Evolutionary conservation across 2,329 filamentous ascomycete species (phyloP).

Genomic region (Scedosporium apiospermum): DNA sequence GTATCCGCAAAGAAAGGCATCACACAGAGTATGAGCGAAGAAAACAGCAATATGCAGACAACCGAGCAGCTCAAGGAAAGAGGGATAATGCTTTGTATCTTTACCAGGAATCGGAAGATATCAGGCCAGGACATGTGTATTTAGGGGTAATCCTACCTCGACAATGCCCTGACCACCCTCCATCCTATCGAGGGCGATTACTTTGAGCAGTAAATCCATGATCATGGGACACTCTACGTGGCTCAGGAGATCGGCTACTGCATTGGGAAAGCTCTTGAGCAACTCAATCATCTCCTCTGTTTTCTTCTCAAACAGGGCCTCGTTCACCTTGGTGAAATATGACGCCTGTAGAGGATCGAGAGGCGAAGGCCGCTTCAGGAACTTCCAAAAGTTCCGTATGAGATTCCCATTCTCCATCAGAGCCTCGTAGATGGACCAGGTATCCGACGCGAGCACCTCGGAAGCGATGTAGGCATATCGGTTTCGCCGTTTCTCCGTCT

Average conservation of each 20-base stretch:
- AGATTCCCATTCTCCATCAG: slow-evolving; percentile 75
- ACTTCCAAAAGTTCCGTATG: slow-evolving; percentile 82
- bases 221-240: slow-evolving; percentile 97
- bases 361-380: slow-evolving; percentile 72
- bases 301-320: slow-evolving; percentile 95
- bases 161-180: slow-evolving; percentile 89
- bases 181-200: slow-evolving; percentile 88
- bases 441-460: slow-evolving; percentile 89
- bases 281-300: slow-evolving; percentile 94
- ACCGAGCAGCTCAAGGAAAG: no score
- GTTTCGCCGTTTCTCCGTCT: slow-evolving; percentile 81
- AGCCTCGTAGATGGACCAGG: slow-evolving; percentile 92
- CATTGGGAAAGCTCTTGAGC: slow-evolving; percentile 72
- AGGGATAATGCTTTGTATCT: no score
- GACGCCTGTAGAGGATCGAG: slow-evolving; percentile 89
- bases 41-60: no score
- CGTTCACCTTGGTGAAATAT: slow-evolving; percentile 98
- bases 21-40: no score
- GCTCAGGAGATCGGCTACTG: slow-evolving; percentile 75
- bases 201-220: slow-evolving; percentile 94
- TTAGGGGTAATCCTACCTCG: slow-evolving; percentile 51
- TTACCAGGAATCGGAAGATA: no score
- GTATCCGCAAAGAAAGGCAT: neutral
- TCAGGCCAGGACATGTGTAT: neutral
- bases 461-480: slow-evolving; percentile 90